Evolutionary conservation across 2,329 filamentous ascomycete genomes (phyloP).

Genomic region (Penicillium sclerotiorum): DNA sequence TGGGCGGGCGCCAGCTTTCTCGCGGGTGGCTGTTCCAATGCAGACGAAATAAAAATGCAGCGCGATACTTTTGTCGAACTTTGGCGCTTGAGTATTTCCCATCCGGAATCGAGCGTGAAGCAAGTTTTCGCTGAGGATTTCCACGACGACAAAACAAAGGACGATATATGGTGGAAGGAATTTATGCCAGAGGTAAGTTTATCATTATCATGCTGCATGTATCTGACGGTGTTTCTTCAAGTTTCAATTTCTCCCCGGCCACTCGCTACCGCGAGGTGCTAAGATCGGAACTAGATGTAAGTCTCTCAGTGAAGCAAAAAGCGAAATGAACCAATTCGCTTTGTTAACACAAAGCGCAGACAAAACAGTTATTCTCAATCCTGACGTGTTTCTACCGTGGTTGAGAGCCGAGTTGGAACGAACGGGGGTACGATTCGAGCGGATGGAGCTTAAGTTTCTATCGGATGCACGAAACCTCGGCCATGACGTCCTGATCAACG

Average conservation of each 20-base stretch:
- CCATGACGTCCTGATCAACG: conserved; percentile 16
- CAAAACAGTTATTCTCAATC: conserved; percentile 20
- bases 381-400: conserved; percentile 16
- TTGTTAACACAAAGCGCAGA: conserved; percentile 1
- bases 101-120: not conserved
- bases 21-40: not conserved
- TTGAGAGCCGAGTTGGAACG: conserved; percentile 15
- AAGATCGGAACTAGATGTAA: no score
- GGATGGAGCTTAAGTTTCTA: conserved; percentile 11
- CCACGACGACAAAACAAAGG: no score
- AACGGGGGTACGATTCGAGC: conserved; percentile 15
- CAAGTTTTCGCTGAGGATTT: no score
- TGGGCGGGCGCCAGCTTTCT: conserved; percentile 13
- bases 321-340: not conserved
- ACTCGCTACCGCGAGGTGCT: no score
- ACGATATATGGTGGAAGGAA: no score
- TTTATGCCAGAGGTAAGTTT: no score
- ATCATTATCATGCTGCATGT: no score
- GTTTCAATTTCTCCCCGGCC: no score
- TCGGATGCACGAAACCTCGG: conserved; percentile 8
- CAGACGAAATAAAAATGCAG: not conserved
- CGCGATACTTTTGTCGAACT: not conserved
- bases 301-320: not conserved
- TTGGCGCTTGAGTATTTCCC: not conserved
- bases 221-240: no score